Evolutionary conservation across 306 rosid genomes (phyloP).

Genomic region (Lagenaria siceraria): DNA sequence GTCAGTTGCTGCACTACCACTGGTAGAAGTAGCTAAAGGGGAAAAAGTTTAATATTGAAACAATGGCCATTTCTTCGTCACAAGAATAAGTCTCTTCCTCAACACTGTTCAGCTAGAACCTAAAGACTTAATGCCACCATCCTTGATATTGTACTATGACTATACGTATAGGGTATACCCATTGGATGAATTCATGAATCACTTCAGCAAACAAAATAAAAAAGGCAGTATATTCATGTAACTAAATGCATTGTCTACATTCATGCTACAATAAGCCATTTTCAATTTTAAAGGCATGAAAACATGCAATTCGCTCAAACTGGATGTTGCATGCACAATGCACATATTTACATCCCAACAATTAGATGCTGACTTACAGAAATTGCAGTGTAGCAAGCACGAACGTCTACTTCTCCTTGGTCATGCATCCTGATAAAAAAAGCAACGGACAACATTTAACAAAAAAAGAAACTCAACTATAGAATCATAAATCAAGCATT

Average conservation of each 20-base stretch:
- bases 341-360: background rate
- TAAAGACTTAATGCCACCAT: background rate
- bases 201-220: background rate
- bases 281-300: background rate
- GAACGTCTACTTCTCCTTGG: conserved; percentile 81
- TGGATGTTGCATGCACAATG: background rate
- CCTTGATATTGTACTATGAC: background rate
- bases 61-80: background rate
- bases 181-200: background rate
- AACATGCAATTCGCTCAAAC: background rate
- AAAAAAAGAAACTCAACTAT: background rate
- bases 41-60: background rate
- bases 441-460: background rate
- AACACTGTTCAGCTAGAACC: background rate
- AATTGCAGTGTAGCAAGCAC: conserved; percentile 94
- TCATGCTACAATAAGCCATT: background rate
- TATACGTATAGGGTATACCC: background rate
- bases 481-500: background rate
- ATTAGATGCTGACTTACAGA: conserved; percentile 47
- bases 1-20: background rate
- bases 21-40: background rate
- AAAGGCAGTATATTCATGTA: background rate
- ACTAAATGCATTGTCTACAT: background rate
- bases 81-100: background rate
- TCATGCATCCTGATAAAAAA: conserved; percentile 60